Conservation (phyloP, 257 asterid genomes). For the Nicotiana paniculata region DNA sequence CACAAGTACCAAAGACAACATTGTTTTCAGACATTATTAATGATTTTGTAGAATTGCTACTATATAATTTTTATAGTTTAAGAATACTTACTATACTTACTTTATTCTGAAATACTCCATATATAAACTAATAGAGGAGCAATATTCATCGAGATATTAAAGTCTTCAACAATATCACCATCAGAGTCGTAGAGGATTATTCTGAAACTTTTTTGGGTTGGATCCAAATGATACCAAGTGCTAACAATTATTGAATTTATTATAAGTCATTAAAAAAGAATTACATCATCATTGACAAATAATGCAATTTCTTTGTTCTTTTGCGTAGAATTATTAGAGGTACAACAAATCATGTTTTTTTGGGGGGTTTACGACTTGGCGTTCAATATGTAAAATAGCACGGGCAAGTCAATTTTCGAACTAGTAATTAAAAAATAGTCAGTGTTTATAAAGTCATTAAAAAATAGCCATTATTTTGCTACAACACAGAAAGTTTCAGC, state of each 20-base stretch:
- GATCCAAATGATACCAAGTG: background rate
- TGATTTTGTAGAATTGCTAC: background rate
- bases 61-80: background rate
- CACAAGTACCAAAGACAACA: background rate
- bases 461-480: too few species aligned
- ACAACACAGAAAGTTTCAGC: too few species aligned
- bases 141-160: background rate
- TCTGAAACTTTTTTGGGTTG: background rate
- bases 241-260: background rate
- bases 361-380: too few species aligned
- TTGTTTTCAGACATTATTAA: background rate
- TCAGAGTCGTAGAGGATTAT: background rate
- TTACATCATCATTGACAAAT: background rate
- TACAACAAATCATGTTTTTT: background rate
- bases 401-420: too few species aligned
- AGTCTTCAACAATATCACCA: background rate
- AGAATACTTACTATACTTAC: background rate
- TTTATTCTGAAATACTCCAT: background rate
- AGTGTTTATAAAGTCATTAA: too few species aligned
- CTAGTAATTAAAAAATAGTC: too few species aligned
- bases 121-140: background rate
- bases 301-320: background rate
- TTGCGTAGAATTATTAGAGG: background rate
- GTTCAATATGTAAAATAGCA: too few species aligned
- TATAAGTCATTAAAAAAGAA: background rate